phyloP scores from a whole-genome alignment of 768 basidiomycete genomes.

The Pluteus cervinus region DNA sequence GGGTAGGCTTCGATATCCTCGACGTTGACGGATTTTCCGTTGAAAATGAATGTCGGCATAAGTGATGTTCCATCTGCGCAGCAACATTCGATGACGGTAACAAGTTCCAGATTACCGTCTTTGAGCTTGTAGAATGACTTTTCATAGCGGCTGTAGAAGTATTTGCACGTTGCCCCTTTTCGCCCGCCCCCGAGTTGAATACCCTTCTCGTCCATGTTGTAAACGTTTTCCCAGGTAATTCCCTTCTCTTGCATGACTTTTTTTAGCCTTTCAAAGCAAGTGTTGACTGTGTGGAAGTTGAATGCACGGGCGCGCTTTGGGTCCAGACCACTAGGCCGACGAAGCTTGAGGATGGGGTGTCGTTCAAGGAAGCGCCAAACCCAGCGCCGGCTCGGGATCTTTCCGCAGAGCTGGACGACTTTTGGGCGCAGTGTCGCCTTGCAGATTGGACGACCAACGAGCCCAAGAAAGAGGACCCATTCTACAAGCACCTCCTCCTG shows the following conservation, averaged over 20 bases:
- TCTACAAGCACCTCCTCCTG: constrained; percentile 8
- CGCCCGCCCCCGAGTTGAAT: constrained; percentile 19
- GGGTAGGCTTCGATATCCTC: constrained; percentile 1
- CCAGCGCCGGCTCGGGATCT: too few species aligned
- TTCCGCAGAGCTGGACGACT: too few species aligned
- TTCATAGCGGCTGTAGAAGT: not conserved
- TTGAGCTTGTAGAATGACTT: not conserved
- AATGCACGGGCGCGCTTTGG: constrained; percentile 25
- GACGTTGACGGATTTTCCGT: not conserved
- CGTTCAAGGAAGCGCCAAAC: constrained; percentile 13
- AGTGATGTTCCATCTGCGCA: constrained; percentile 27
- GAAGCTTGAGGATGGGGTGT: constrained; percentile 15
- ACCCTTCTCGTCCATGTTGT: constrained; percentile 25
- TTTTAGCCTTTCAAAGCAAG: constrained; percentile 18
- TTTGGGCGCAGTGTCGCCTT: not conserved
- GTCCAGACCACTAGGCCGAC: constrained; percentile 23
- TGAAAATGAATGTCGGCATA: constrained; percentile 13
- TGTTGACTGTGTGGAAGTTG: constrained; percentile 20
- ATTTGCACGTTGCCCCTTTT: constrained; percentile 5
- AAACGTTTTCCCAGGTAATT: constrained; percentile 18
- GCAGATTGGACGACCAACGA: not conserved
- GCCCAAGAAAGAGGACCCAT: constrained; percentile 6
- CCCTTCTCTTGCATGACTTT: constrained; percentile 5
- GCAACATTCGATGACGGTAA: constrained; percentile 35
- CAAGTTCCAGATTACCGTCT: constrained; percentile 31